Percentiles rank a stretch among this genome's conserved stretches.
Evolutionary conservation across 495 filamentous ascomycete genomes (phyloP).

Genomic region (Aspergillus baeticus): DNA sequence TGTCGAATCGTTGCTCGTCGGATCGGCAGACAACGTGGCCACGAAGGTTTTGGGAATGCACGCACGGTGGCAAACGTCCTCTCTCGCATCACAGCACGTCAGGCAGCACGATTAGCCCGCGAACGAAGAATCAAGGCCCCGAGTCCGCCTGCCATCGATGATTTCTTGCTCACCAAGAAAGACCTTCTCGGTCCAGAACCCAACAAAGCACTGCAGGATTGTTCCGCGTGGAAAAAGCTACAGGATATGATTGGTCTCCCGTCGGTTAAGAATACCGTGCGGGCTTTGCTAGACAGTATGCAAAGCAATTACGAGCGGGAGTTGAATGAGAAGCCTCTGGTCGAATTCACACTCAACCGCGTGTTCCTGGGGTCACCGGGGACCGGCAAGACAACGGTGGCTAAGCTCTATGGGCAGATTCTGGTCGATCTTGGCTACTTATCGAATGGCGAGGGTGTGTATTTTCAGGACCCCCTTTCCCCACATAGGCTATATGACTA

Average conservation of each 20-base stretch:
- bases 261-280: constrained; percentile 61
- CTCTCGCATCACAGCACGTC: constrained; percentile 53
- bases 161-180: constrained; percentile 54
- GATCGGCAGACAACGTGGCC: constrained; percentile 59
- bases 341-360: constrained; percentile 64
- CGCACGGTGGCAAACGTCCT: constrained; percentile 62
- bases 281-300: constrained; percentile 56
- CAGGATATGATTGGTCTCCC: constrained; percentile 59
- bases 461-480: neutral
- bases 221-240: constrained; percentile 58
- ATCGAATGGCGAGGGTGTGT: constrained; percentile 61
- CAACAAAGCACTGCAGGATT: constrained; percentile 44
- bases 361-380: constrained; percentile 71
- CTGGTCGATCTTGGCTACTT: constrained; percentile 60
- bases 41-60: constrained; percentile 72
- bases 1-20: constrained; percentile 61
- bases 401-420: constrained; percentile 69
- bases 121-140: constrained; percentile 31
- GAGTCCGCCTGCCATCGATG: constrained; percentile 25
- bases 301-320: constrained; percentile 62
- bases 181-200: constrained; percentile 71
- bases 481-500: neutral
- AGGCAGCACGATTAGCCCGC: constrained; percentile 52
- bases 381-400: constrained; percentile 76
- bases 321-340: constrained; percentile 51